A percentile compares a stretch with the other conserved stretches of the same genome.
phyloP scores from a whole-genome alignment of 2,329 filamentous ascomycete species.

The Epichloe elymi region DNA sequence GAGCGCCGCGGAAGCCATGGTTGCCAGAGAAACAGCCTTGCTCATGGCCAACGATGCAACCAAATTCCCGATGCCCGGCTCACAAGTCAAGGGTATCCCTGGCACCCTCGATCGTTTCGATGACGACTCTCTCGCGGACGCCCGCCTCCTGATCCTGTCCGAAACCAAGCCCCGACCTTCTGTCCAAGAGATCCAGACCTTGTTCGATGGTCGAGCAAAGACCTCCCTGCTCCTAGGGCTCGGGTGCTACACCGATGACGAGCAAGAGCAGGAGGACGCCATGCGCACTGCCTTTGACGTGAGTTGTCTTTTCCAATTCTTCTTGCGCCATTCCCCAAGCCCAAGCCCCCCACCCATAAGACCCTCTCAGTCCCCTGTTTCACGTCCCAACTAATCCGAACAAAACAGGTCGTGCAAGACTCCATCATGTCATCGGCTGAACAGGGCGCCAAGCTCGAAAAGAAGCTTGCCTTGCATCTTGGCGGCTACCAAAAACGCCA shows the following conservation, averaged over 20 bases:
- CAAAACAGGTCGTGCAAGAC: conserved; percentile 51
- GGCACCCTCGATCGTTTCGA: conserved; percentile 49
- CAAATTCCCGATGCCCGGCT: conserved; percentile 57
- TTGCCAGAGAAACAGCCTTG: conserved; percentile 64
- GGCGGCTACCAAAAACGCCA: conserved; percentile 84
- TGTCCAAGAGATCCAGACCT: conserved; percentile 36
- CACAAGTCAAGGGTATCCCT: conserved; percentile 48
- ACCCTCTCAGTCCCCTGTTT: no score
- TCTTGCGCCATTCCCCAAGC: background rate
- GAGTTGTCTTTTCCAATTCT: conserved; percentile 21
- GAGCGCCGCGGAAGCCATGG: conserved; percentile 53
- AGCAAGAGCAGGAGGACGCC: conserved; percentile 50
- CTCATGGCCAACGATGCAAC: conserved; percentile 73
- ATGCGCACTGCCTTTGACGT: conserved; percentile 65
- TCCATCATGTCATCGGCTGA: conserved; percentile 62
- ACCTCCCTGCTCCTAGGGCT: conserved; percentile 61
- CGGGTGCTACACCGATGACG: conserved; percentile 65
- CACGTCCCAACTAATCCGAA: background rate
- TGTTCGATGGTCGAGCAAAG: conserved; percentile 39
- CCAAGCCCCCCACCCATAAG: no score
- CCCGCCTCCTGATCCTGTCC: conserved; percentile 61
- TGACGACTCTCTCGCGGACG: conserved; percentile 60
- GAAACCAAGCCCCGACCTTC: conserved; percentile 45
- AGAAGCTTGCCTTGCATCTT: conserved; percentile 77
- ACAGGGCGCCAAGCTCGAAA: conserved; percentile 76